Conservation (phyloP, 2,329 filamentous ascomycete genomes). For the Didymella lethalis region DNA sequence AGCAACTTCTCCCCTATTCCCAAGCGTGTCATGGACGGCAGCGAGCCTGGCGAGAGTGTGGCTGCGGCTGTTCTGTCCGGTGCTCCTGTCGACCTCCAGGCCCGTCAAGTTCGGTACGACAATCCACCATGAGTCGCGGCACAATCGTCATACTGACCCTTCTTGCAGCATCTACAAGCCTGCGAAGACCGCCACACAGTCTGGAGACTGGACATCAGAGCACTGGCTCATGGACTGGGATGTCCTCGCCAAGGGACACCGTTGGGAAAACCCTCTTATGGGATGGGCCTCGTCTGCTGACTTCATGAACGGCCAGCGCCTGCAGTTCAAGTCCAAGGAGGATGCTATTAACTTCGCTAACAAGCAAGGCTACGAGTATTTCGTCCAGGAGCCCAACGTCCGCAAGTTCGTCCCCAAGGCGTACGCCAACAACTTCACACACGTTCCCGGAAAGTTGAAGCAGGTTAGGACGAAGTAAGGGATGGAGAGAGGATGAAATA, state of each 20-base stretch:
- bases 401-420: constrained; percentile 88
- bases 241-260: constrained; percentile 85
- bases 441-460: constrained; percentile 85
- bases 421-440: constrained; percentile 96
- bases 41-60: constrained; percentile 76
- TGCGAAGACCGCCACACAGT: constrained; percentile 94
- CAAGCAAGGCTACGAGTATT: constrained; percentile 99
- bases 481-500: constrained; percentile 8
- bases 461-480: constrained; percentile 77
- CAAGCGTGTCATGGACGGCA: constrained; percentile 88
- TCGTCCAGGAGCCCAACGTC: constrained; percentile 94
- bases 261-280: constrained; percentile 99
- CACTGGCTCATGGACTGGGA: constrained; percentile 99
- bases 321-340: constrained; percentile 92
- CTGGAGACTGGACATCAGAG: constrained; percentile 82
- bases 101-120: constrained; percentile 85
- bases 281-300: constrained; percentile 98
- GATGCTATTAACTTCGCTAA: constrained; percentile 94
- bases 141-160: not conserved
- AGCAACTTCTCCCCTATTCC: constrained; percentile 93
- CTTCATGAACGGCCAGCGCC: constrained; percentile 89
- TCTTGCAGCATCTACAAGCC: constrained; percentile 83
- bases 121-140: not conserved
- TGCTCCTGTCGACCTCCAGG: constrained; percentile 92
- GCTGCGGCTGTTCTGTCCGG: constrained; percentile 89